phyloP scores from a whole-genome alignment of 305 asterid genomes.

The Plantago coronopus region DNA sequence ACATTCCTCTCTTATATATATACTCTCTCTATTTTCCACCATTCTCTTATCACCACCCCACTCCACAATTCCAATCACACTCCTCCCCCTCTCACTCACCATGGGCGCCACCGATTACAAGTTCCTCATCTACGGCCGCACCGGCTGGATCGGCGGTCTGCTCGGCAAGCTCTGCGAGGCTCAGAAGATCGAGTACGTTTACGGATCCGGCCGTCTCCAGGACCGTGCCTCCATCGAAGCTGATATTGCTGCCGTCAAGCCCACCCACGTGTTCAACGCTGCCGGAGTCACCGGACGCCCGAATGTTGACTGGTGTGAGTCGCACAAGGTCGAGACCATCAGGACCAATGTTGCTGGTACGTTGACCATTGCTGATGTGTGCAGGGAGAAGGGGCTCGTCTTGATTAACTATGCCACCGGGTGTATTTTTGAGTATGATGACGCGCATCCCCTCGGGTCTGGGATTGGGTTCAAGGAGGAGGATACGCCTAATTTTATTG shows the following conservation, averaged over 20 bases:
- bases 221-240: constrained; percentile 50
- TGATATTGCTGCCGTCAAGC: constrained; percentile 58
- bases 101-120: constrained; percentile 13
- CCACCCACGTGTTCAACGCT: constrained; percentile 90
- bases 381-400: constrained; percentile 63
- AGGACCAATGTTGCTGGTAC: constrained; percentile 85
- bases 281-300: constrained; percentile 97
- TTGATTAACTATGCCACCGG: constrained; percentile 88
- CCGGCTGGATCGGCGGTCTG: constrained; percentile 91
- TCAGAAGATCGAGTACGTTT: constrained; percentile 65
- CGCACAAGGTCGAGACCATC: constrained; percentile 75
- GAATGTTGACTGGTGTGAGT: constrained; percentile 94
- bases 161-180: constrained; percentile 79
- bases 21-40: too few species aligned
- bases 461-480: constrained; percentile 84
- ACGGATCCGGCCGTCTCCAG: constrained; percentile 80
- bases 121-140: constrained; percentile 79
- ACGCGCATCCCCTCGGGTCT: constrained; percentile 78
- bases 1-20: too few species aligned
- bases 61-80: too few species aligned
- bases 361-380: constrained; percentile 73
- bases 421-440: constrained; percentile 78
- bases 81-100: too few species aligned
- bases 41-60: too few species aligned
- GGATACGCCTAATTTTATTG: constrained; percentile 73